A percentile compares a stretch with the other conserved stretches of the same genome.
phyloP scores from a whole-genome alignment of 176 grass and related monocot species.

The Eleusine coracana region DNA sequence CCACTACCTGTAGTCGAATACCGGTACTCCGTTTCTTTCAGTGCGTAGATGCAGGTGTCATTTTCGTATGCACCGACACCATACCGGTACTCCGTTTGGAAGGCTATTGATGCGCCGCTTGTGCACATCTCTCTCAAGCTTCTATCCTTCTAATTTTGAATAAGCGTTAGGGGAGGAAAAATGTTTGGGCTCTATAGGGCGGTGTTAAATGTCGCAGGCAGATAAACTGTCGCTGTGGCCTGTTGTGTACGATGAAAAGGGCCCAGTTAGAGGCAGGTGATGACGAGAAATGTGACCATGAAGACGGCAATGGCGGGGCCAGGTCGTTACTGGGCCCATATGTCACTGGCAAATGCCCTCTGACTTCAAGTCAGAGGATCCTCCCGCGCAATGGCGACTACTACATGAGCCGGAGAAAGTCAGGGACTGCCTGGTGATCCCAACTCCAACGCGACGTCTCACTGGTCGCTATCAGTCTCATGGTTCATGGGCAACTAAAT shows the following conservation, averaged over 20 bases:
- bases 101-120: constrained; percentile 51
- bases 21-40: constrained; percentile 1
- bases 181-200: neutral
- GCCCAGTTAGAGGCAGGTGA: neutral
- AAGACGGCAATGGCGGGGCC: neutral
- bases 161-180: neutral
- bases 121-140: constrained; percentile 20
- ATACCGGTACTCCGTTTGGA: neutral
- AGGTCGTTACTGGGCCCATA: too few species aligned
- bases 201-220: constrained; percentile 20
- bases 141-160: neutral
- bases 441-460: neutral
- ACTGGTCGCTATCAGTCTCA: neutral
- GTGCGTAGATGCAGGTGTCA: neutral
- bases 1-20: neutral
- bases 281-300: neutral
- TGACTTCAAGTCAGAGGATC: too few species aligned
- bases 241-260: neutral
- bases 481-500: neutral
- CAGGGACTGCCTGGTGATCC: neutral
- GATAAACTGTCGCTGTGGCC: constrained; percentile 29
- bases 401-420: neutral
- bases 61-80: neutral
- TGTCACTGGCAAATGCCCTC: too few species aligned
- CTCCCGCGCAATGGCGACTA: neutral